Evolutionary conservation across 148 eudicot species (phyloP), one percentile per base, ranked within the genome.

Genomic region (Salicornia ramosissima): DNA sequence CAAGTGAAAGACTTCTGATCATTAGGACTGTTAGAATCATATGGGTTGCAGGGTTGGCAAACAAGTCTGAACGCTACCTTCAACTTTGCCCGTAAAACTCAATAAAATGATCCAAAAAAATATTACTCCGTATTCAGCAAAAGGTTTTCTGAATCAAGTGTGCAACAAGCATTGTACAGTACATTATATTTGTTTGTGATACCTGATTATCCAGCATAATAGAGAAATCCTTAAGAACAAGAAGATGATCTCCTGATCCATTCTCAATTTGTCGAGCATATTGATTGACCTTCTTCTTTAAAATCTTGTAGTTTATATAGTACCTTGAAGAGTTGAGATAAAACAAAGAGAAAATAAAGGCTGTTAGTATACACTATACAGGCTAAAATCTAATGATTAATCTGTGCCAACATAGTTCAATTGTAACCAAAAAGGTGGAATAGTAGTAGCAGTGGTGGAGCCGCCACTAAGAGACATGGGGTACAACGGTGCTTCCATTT

Each of bases 271-370:
- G 86, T 39, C 71, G 85, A 36, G 80, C 33, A 69, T 87, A 87
- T 53, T 81, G 86, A 54, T 84, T 87, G 39, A 87, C 86, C 74
- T 87, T 87, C 78, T 84, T 82, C 86, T 87, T 87, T 47, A 87
- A 67, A 42, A 84, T 43, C 85, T 87, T 87, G 83, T 87, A 87
- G 78, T 87, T 76, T 34, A 87, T 84, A 65, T 87, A 87, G 75
- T 80, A 87, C 71, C 91, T 87, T 75, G n/a, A 68, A 31, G 18
- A 36, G 8, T 36, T 36, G 40, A 36, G 8, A 36, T 19, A 63
- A n/a, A 57, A 31, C 50, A 64, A 51, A 19, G n/a, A 68, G 59
- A 34, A n/a, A 30, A 16, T 14, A 6, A 63, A 26, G 2, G 6
- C 0, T 14, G 7, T 29, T 28, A 49, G 2, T 2, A 13, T 11